Conservation (phyloP, 768 basidiomycete species). For the Pleurotus ostreatus region DNA sequence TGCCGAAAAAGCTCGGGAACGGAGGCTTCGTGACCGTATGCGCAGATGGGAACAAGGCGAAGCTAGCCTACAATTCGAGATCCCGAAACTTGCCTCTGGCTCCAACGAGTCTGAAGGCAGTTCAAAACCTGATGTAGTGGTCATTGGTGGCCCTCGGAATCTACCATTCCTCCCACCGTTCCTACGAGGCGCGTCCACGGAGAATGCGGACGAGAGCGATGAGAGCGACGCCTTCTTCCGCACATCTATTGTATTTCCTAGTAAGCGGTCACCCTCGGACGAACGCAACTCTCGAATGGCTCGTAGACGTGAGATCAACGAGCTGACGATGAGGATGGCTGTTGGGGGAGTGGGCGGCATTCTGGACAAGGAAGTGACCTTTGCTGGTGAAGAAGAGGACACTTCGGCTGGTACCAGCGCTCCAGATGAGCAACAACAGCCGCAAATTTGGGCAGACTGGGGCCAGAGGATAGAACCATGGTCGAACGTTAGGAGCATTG, state of each 20-base stretch:
- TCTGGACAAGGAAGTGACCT: slow-evolving; percentile 32
- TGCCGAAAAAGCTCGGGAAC: slow-evolving; percentile 67
- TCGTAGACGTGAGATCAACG: slow-evolving; percentile 73
- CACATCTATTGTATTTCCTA: slow-evolving; percentile 66
- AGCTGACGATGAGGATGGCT: slow-evolving; percentile 80
- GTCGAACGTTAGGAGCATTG: slow-evolving; percentile 66
- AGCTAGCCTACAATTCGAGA: slow-evolving; percentile 51
- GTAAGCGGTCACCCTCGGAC: slow-evolving; percentile 42
- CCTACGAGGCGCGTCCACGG: slow-evolving; percentile 14
- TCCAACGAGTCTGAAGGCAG: slow-evolving; percentile 31
- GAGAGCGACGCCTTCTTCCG: slow-evolving; percentile 51
- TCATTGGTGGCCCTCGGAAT: slow-evolving; percentile 40
- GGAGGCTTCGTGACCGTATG: slow-evolving; percentile 65
- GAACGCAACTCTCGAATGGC: slow-evolving; percentile 58
- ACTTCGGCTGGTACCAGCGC: slow-evolving; percentile 10
- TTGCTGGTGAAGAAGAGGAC: neutral
- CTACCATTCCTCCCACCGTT: slow-evolving; percentile 25
- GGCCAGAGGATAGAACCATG: slow-evolving; percentile 65
- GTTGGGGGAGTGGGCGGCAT: slow-evolving; percentile 71
- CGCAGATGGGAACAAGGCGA: slow-evolving; percentile 73
- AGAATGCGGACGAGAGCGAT: slow-evolving; percentile 20
- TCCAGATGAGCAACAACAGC: slow-evolving; percentile 10
- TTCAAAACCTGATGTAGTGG: slow-evolving; percentile 38
- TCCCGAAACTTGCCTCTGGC: slow-evolving; percentile 47
- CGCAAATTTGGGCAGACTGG: slow-evolving; percentile 61